These are phyloP conservation scores for Lactarius sanguifluus DNA, from an alignment of 768 basidiomycete genomes.

Conservation along the genomic window DNA sequence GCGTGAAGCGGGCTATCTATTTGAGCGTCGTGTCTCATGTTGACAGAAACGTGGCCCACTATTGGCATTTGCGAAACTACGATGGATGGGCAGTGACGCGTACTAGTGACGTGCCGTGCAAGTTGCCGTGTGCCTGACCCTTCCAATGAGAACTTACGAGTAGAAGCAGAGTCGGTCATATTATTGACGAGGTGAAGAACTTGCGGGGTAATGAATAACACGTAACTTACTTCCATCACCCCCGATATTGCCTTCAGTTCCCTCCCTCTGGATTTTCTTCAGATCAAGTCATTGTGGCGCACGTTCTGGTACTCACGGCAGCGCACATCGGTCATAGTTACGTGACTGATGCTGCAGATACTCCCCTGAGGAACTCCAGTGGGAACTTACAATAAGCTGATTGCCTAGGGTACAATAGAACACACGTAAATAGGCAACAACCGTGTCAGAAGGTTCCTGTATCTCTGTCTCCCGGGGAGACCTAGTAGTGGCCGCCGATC, in stretches of 20 bases:
- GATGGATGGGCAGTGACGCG: not conserved
- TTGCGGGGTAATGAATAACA: not conserved
- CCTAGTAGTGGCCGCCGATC: not conserved
- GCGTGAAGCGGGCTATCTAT: not conserved
- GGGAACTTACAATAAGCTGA: not conserved
- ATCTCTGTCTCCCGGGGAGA: not conserved
- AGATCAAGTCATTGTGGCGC: not conserved
- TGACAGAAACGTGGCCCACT: not conserved
- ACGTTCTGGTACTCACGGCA: not conserved
- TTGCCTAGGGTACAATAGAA: no score
- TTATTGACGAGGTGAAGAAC: not conserved
- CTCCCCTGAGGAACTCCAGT: not conserved
- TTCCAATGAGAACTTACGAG: not conserved
- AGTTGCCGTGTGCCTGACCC: no score
- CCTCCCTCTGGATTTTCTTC: not conserved
- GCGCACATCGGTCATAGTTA: not conserved
- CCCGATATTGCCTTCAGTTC: not conserved
- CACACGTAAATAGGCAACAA: not conserved
- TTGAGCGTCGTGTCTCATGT: not conserved
- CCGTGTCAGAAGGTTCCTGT: not conserved
- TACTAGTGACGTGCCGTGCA: no score
- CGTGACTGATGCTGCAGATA: not conserved
- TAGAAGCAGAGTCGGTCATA: not conserved
- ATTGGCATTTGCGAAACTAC: not conserved
- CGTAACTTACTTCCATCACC: not conserved